Evolutionary conservation across 768 basidiomycete genomes (phyloP), one percentile per base, ranked within the genome.

Genomic region (Russula ochroleuca): DNA sequence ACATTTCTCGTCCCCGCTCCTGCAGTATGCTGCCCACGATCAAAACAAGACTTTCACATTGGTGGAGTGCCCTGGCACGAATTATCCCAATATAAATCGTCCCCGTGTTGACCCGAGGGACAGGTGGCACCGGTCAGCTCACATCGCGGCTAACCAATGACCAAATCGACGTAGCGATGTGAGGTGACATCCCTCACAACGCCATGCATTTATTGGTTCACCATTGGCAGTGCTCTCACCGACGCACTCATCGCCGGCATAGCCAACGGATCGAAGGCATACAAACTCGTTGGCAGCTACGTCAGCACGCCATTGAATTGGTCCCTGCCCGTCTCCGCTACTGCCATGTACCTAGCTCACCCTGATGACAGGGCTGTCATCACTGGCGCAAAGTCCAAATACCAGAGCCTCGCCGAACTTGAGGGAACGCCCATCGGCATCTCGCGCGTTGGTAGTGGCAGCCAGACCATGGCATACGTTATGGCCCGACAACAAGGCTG

Each of bases 381-480:
- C 67, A 89, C 93, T 13, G 94, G 94, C 19, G 85, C 80, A 68
- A 79, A 88, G 40, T 84, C 90, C 3, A 73, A 80, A 60, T 94
- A 85, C 73, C 77, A 91, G 47, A 76, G 77, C 14, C 87, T 98
- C 50, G 70, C 80, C 10, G 88, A 95, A 70, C 79, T 98, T 14
- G 79, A 87, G 67, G 91, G 85, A 5, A 90, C 91, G 0, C 88
- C 85, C 4, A 81, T 97, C 37, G 96, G 96, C 4, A 96, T 98
- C 58, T 96, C 93, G 28, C 79, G 96, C 43, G 77, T 83, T 52
- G 96, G 94, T 69, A 96, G 91, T 69, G 94, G 94, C 25, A 90
- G 88, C 67, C 90, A 95, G 72, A 93, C 92, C 1, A 98, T 98
- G 94, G 95, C 94, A 3, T 91, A 88, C 67, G 93, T 97, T 28